Evolutionary conservation across 2,329 filamentous ascomycete genomes (phyloP), one percentile per base, ranked within the genome.

Genomic region (Pestalotiopsis sp.): DNA sequence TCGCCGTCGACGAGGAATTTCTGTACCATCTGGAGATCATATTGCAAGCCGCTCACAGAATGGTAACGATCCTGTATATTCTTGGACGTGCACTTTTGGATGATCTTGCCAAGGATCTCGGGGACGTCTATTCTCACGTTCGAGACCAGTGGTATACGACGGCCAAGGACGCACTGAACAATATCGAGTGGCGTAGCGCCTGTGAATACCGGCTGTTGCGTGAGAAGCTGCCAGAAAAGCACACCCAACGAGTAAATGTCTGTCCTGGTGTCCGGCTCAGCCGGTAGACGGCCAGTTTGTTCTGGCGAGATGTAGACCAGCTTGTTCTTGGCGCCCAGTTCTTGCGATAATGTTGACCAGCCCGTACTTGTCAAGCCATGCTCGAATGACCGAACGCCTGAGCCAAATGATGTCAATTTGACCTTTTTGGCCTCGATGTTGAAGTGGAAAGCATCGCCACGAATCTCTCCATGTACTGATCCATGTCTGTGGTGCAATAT

Each of bases 201-300:
- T 44, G 91, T 90, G 71, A 96, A 97, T 0, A 94, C 92, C 3
- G 92, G 88, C 73, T 91, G 88, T 35, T 94, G 93, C 1, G 93
- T 92, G 59, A 97, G 83, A 75, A 97, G 87, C 9, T 88, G 93
- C 91, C 94, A 98, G 78, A 98, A 95, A 1, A 98, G 80, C 52
- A 98, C 90, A 3, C 95, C 95, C 1, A 98, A 83, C 0, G 93
- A 94, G 81, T 98, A 98, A 39, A 98, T 97, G 78, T 98, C 95
- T 17, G 95, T 98, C 55, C 95, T 88, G 57, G 88, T 93, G 79
- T 98, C 95, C 1, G 95, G 95, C 78, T 98, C 94, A 3, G 93
- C 94, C 2, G 94, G 93, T 87, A 98, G 92, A 22, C 95, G 90
- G 14, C 95, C 95, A 2, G 95, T 98, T 82, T 98, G 95, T 77